Base-by-base conservation (phyloP, 169 alveolate species). In the Cytauxzoon felis region DNA sequence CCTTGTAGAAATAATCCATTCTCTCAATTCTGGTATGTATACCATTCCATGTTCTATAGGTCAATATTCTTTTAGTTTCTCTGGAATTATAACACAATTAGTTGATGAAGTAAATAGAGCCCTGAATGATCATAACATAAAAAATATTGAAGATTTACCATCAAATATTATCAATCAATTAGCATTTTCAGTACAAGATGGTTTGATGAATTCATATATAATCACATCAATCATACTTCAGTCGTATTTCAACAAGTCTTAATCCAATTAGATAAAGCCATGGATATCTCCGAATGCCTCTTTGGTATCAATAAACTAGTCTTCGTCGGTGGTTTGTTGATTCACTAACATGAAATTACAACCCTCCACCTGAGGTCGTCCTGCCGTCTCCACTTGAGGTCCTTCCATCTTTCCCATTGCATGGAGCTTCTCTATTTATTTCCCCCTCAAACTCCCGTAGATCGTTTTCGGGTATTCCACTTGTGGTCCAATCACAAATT, bases 41-140 rank as follows among this genome's bases (percentile, higher is more conserved):
- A 26, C 23, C 11, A 4, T 21, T 21, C 11, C 43, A 18, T 18
- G 3, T 24, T 34, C n/a, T 4, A 3, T 38, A 16, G 8, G 38
- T 19, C 52, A 5, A 3, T 11, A 13, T 18, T 26, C 13, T 54
- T 56, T 59, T 29, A 76, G 86, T 38, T 76, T 76, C 43, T 76
- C 86, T 3, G 86, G 86, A 23, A 60, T 76, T 34, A 65, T 60
- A 24, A 43, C 86, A 13, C 86, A 76, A 26, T 51, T 76, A 19
- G 52, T 49, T 13, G 51, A 13, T 6, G 9, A 24, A n/a, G 34
- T 67, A 2, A 13, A n/a, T 16, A 29, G 13, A 24, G 40, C 16
- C 18, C 3, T 76, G 16, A 52, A 60, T 21, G 34, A 56, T 24
- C 36, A 61, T 18, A 30, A 56, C n/a, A 57, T 64, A 27, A 41